A percentile compares a stretch with the other conserved stretches of the same genome.
Conservation (phyloP, 345 rosid species). For the Populus tremula region DNA sequence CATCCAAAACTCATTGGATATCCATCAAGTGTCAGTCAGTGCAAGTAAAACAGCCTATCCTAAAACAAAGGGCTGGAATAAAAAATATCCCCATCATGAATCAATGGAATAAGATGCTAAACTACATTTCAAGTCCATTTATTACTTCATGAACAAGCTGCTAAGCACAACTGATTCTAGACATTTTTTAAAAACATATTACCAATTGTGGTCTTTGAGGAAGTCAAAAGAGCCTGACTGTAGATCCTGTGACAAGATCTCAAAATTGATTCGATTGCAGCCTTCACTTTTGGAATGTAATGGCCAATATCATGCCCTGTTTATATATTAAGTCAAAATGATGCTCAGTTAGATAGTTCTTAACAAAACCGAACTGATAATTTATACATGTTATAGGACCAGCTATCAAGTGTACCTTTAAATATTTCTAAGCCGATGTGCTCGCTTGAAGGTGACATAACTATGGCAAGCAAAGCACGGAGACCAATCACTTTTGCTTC, state of each 20-base stretch:
- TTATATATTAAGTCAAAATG: constrained; percentile 23
- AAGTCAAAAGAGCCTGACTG: constrained; percentile 88
- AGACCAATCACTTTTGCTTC: constrained; percentile 98
- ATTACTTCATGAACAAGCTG: constrained; percentile 8
- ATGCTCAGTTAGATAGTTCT: neutral
- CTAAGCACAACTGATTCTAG: constrained; percentile 9
- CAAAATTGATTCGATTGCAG: constrained; percentile 91
- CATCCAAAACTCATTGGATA: neutral
- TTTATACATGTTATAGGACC: constrained; percentile 16
- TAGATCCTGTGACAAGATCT: constrained; percentile 83
- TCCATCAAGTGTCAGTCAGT: neutral
- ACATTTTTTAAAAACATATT: constrained; percentile 16
- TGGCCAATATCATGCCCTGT: constrained; percentile 84
- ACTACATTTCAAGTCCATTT: neutral
- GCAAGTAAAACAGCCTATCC: neutral
- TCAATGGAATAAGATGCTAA: neutral
- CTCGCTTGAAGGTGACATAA: constrained; percentile 85
- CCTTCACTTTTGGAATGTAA: constrained; percentile 95
- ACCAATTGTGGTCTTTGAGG: constrained; percentile 87
- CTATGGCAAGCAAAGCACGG: constrained; percentile 91
- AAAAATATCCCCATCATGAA: neutral
- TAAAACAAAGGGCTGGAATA: neutral
- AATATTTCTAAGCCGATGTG: constrained; percentile 86
- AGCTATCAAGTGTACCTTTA: constrained; percentile 50
- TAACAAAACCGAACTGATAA: constrained; percentile 12